phyloP scores from a whole-genome alignment of 2,329 filamentous ascomycete species.

The Trichoderma afroharzianum region DNA sequence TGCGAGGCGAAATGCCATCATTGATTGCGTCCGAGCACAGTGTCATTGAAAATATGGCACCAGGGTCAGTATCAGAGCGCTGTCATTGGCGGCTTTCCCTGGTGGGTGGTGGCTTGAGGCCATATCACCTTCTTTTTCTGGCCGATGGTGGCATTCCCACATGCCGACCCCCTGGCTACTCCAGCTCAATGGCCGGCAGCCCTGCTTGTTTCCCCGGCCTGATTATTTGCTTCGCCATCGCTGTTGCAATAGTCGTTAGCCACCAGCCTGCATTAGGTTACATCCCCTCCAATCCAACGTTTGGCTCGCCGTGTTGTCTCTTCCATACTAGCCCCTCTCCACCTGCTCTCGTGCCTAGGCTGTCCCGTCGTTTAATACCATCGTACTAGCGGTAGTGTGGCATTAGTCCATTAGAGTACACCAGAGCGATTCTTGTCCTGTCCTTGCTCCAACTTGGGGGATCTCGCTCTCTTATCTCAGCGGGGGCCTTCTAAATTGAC shows the following conservation, averaged over 20 bases:
- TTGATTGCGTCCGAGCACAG: conserved; percentile 15
- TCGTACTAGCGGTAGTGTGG: neutral
- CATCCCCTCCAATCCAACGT: conserved; percentile 20
- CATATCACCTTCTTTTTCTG: conserved; percentile 37
- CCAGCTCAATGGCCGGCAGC: conserved; percentile 28
- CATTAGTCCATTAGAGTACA: neutral
- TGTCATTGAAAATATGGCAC: conserved; percentile 22
- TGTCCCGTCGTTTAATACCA: conserved; percentile 10
- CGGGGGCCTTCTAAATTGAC: conserved; percentile 13
- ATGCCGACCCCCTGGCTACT: conserved; percentile 24
- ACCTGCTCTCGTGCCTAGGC: conserved; percentile 17
- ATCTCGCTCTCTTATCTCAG: conserved; percentile 22
- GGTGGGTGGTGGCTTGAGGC: conserved; percentile 29
- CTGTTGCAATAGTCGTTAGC: conserved; percentile 21
- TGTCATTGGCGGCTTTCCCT: conserved; percentile 31
- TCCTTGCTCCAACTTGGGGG: neutral
- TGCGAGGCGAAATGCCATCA: conserved; percentile 19
- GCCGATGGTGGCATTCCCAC: conserved; percentile 34
- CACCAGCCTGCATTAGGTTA: conserved; percentile 24
- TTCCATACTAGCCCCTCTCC: conserved; percentile 17
- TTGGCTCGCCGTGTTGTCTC: conserved; percentile 16
- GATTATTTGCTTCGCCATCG: conserved; percentile 20
- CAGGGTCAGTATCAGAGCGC: conserved; percentile 25
- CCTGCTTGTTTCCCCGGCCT: conserved; percentile 19
- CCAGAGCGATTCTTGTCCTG: neutral